phyloP scores from a whole-genome alignment of 257 asterid genomes.

The Solanum etuberosum region DNA sequence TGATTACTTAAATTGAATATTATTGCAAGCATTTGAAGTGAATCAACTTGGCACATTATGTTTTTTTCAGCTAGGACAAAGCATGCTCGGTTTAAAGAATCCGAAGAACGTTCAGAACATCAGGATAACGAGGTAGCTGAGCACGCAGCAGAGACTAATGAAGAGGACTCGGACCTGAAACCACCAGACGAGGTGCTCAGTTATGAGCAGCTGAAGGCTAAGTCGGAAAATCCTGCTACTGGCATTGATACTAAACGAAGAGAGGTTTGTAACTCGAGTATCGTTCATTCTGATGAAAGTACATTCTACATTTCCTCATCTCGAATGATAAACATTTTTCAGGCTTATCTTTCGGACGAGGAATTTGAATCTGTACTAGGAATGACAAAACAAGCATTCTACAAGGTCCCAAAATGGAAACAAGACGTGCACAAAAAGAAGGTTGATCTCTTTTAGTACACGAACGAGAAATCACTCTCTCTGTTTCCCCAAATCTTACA shows the following conservation, averaged over 20 bases:
- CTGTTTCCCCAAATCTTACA: not conserved
- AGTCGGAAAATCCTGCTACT: slow-evolving; percentile 70
- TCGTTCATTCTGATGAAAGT: not conserved
- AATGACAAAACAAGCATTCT: slow-evolving; percentile 67
- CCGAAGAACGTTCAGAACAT: slow-evolving; percentile 34
- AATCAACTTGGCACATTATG: not conserved
- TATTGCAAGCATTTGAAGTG: not conserved
- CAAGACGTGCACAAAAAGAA: slow-evolving; percentile 81
- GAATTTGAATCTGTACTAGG: slow-evolving; percentile 62
- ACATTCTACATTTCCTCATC: not conserved
- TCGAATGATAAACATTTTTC: slow-evolving; percentile 4
- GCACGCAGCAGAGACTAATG: slow-evolving; percentile 31
- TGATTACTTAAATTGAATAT: not conserved
- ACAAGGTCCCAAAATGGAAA: slow-evolving; percentile 87
- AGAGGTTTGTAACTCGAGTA: slow-evolving; percentile 50
- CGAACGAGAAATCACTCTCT: not conserved
- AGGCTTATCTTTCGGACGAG: slow-evolving; percentile 87
- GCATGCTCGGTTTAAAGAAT: slow-evolving; percentile 23
- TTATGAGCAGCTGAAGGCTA: slow-evolving; percentile 71
- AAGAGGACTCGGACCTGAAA: slow-evolving; percentile 21
- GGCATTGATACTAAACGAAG: slow-evolving; percentile 84
- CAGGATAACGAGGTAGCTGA: slow-evolving; percentile 26
- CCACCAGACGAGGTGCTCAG: slow-evolving; percentile 39
- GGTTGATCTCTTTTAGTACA: slow-evolving; percentile 72
- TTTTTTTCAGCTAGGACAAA: not conserved